Evolutionary conservation across 2,329 filamentous ascomycete species (phyloP).

Genomic region (Xylariaceae sp.): DNA sequence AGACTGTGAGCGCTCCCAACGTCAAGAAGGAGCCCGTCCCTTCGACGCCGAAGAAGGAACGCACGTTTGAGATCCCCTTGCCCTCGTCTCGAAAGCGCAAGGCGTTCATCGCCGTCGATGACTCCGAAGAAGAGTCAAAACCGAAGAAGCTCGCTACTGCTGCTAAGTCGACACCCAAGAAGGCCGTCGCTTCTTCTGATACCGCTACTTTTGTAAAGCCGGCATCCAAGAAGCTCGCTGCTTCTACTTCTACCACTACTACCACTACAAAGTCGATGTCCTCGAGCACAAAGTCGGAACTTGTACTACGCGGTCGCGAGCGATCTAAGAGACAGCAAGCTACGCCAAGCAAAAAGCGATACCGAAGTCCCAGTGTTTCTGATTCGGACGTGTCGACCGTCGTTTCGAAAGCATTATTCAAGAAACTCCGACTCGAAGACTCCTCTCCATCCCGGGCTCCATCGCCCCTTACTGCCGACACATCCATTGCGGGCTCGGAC

Average conservation of each 20-base stretch:
- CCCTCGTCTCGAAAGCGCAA: constrained; percentile 35
- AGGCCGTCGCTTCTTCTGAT: not conserved
- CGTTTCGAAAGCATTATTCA: constrained; percentile 36
- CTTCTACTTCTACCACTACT: constrained; percentile 15
- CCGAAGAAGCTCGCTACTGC: constrained; percentile 20
- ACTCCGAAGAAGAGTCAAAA: constrained; percentile 27
- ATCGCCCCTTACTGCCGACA: constrained; percentile 35
- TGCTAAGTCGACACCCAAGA: not conserved
- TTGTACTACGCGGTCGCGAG: constrained; percentile 28
- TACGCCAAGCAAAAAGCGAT: constrained; percentile 27
- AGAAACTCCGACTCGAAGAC: constrained; percentile 37
- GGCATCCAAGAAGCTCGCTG: constrained; percentile 18
- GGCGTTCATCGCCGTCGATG: constrained; percentile 27
- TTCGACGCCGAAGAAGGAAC: constrained; percentile 37
- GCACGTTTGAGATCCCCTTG: constrained; percentile 37
- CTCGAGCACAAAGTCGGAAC: constrained; percentile 5
- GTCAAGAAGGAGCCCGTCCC: constrained; percentile 34
- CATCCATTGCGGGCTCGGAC: constrained; percentile 37
- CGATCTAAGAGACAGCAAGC: constrained; percentile 30
- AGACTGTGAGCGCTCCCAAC: constrained; percentile 33
- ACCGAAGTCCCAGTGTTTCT: constrained; percentile 30
- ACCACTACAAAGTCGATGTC: not conserved
- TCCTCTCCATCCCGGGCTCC: constrained; percentile 33
- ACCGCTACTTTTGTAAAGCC: not conserved
- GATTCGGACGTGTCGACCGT: constrained; percentile 32